Evolutionary conservation across 805 yeast species (phyloP).

Genomic region (Candida krabiensis): DNA sequence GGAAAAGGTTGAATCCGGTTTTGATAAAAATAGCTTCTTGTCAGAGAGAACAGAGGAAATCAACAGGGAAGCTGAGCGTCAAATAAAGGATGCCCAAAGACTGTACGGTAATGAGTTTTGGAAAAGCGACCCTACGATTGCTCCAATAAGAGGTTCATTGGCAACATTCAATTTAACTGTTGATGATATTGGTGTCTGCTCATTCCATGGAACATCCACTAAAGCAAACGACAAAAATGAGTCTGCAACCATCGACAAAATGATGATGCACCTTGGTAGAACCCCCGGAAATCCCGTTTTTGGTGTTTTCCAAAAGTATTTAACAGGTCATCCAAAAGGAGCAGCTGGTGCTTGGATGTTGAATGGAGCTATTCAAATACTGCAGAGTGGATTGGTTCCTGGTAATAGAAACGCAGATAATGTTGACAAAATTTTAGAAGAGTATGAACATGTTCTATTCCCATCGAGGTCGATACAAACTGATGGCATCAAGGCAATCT

Average conservation of each 20-base stretch:
- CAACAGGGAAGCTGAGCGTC: conserved; percentile 78
- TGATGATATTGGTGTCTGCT: conserved; percentile 94
- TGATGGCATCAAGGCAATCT: conserved; percentile 96
- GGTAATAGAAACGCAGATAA: conserved; percentile 99
- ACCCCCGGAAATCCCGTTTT: conserved; percentile 95
- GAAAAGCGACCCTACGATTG: conserved; percentile 86
- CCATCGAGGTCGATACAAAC: conserved; percentile 93
- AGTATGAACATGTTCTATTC: conserved; percentile 85
- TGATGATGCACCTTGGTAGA: conserved; percentile 96
- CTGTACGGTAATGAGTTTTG: conserved; percentile 97
- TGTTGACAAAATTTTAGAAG: conserved; percentile 78
- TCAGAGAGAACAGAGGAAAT: conserved; percentile 87
- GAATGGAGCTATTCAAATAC: conserved; percentile 94
- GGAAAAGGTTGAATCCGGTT: conserved; percentile 46
- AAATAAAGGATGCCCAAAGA: conserved; percentile 82
- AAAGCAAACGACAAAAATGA: conserved; percentile 99
- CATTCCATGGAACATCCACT: conserved; percentile 99
- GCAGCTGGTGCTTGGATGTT: conserved; percentile 99
- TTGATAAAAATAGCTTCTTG: conserved; percentile 55
- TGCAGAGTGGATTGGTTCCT: conserved; percentile 92
- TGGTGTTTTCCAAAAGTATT: conserved; percentile 98
- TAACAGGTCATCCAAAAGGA: conserved; percentile 99
- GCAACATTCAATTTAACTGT: conserved; percentile 91
- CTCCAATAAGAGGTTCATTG: conserved; percentile 95
- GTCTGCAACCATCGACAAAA: conserved; percentile 82